Evolutionary conservation across 1,139 yeast species (phyloP), one percentile per base, ranked within the genome.

Genomic region (Diutina pseudorugosa): DNA sequence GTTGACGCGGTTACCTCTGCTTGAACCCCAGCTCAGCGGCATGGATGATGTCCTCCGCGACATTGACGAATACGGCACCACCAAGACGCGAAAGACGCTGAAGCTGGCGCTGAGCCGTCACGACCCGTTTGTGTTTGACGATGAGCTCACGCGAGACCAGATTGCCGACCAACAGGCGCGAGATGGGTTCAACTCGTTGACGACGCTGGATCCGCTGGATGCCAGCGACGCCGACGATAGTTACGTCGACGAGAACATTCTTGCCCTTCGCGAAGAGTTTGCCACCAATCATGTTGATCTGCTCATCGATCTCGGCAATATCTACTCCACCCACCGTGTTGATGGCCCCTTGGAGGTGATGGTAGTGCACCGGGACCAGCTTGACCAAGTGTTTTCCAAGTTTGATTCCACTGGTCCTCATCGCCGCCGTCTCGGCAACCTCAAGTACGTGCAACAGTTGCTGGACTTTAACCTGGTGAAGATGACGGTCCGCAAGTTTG

Each of bases 91-190:
- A 5, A 23, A 33, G n/a, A 21, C 25, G 40, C 21, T 18, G 49
- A n/a, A 14, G n/a, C 41, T 27, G 40, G 36, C 16, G 41, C 25
- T 23, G 25, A 8, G 12, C 11, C 49, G 30, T 19, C 54, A 54
- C 30, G 58, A 56, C 44, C 53, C 57, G 9, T 58, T 58, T 43
- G 65, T 74, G 54, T 65, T 63, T 52, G 78, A 74, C 60, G 78
- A 73, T 55, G 78, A 74, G 56, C 67, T 74, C 54, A 70, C 76
- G 1, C 61, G 60, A 47, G 77, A 66, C 41, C 77, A 73, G 57
- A 73, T 74, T 50, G 66, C 64, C 49, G 76, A 73, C 56, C 77
- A 71, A 55, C 70, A 71, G 56, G 56, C 64, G 41, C 69, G 64
- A 52, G 77, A 73, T 53, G 57, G 52, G n/a, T 55, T 58, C 25